Conservation (phyloP, 129 eudicot species). For the Flaveria bidentis region DNA sequence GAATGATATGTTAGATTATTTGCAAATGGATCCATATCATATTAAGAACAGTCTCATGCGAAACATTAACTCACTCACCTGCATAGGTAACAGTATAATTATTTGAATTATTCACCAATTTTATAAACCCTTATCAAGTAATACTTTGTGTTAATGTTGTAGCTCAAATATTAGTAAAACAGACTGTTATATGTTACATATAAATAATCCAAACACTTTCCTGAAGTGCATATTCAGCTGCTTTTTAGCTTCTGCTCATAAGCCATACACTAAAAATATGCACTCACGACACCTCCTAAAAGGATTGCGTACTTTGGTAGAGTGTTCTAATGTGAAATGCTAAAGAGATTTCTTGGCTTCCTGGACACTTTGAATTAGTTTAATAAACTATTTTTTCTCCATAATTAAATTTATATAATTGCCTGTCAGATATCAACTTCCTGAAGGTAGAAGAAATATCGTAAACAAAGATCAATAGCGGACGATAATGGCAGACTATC, state of each 20-base stretch:
- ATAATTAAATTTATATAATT: background rate
- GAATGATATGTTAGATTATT: background rate
- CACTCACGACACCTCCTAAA: background rate
- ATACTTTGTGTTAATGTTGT: background rate
- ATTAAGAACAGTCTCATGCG: background rate
- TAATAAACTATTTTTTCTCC: background rate
- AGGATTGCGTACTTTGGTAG: background rate
- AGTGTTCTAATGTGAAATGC: background rate
- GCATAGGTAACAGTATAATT: background rate
- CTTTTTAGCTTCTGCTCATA: background rate
- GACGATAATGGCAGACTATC: conserved; percentile 68
- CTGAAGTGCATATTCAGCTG: background rate
- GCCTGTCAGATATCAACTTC: background rate
- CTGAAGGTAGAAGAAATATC: conserved; percentile 2
- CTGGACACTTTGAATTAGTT: background rate
- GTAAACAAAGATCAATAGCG: background rate
- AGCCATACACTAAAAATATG: background rate
- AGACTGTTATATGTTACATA: background rate
- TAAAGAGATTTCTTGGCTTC: background rate
- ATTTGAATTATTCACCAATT: background rate
- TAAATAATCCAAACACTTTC: background rate
- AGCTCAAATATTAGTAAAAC: background rate
- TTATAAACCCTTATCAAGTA: background rate
- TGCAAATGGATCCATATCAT: background rate
- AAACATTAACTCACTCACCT: background rate